Evolutionary conservation across 257 asterid species (phyloP), one percentile per base, ranked within the genome.

Genomic region (Thymus mandschuricus): DNA sequence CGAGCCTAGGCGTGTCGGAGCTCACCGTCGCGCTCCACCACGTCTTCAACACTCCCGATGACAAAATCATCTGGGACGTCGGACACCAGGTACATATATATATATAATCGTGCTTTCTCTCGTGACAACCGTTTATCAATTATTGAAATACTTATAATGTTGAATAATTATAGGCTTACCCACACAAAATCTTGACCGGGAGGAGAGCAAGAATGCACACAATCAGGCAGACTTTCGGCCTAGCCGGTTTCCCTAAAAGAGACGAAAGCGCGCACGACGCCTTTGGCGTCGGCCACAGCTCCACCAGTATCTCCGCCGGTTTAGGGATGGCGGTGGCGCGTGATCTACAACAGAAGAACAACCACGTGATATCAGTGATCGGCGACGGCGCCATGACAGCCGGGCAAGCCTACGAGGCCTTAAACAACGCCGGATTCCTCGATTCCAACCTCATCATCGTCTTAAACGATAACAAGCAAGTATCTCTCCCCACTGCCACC

Each of bases 331-430:
- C 90, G 0, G 92, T 89, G 9, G 96, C 80, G 40, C 73, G 96
- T n/a, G 96, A 87, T 75, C 56, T 89, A 15, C 9, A 81, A 1
- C 89, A 89, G 33, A 87, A 87, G 79, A 59, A 68, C 49, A 89
- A 87, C 75, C 91, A 84, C 31, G 90, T 89, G 3, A 78, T 89
- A 51, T 76, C 95, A 0, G 95, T 89, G 33, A 89, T 89, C 21
- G 96, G 96, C 21, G 96, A 89, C 65, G 96, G 96, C 54, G 92
- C 95, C 74, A 87, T 89, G 96, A 89, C 96, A 3, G 95, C 92
- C 0, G 96, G 96, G 30, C 96, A 89, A 33, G 96, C 96, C 0
- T 89, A 80, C n/a, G 96, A 89, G 71, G 96, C 94, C 1, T 45
- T 89, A 81, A 89, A 89, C 83, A 89, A 89, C 34, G 92, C 94